Base-by-base conservation (phyloP, 2,329 filamentous ascomycete genomes). In the Xylaria multiplex region DNA sequence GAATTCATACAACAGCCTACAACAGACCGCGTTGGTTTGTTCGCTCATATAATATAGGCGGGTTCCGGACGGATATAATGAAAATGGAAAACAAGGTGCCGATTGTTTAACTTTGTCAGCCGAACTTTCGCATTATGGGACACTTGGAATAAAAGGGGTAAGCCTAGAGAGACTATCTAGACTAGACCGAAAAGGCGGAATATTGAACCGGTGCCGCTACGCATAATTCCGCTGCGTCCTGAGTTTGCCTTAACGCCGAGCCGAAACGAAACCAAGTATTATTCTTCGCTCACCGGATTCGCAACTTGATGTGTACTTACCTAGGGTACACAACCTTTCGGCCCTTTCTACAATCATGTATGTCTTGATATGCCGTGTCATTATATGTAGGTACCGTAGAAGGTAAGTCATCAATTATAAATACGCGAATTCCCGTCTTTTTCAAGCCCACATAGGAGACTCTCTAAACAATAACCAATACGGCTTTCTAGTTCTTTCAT, bases 51-150 rank as follows among this genome's bases (percentile, higher is more conserved):
- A 54, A 46, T 59, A 32, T 37, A 54, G 53, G 49, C 16, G 24
- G 53, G 62, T 13, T 62, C 62, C 56, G 52, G 48, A n/a, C 16
- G 30, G 57, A 50, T 59, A 24, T 58, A 50, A 42, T 61, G 32
- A 37, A 40, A 40, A 59, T 40, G 30, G 27, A 43, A 57, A 49
- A 58, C 16, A 43, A 50, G 50, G 14, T n/a, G 13, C 8, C 3
- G 2, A 3, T 27, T 45, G 35, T 35, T 45, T 16, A 13, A 45
- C 13, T 46, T 7, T 22, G 46, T 45, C n/a, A 2, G n/a, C 8
- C 30, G 6, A 16, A 37, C 13, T 56, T 52, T 4, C 37, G 37
- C 13, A 45, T 22, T 27, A 37, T 40, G 49, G 46, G 59, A 27
- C 22, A 27, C 27, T 5, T 27, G 24, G 52, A 54, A 46, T 55